Conservation (phyloP, 1,284 basidiomycete genomes). For the Cutaneotrichosporon cutaneum region DNA sequence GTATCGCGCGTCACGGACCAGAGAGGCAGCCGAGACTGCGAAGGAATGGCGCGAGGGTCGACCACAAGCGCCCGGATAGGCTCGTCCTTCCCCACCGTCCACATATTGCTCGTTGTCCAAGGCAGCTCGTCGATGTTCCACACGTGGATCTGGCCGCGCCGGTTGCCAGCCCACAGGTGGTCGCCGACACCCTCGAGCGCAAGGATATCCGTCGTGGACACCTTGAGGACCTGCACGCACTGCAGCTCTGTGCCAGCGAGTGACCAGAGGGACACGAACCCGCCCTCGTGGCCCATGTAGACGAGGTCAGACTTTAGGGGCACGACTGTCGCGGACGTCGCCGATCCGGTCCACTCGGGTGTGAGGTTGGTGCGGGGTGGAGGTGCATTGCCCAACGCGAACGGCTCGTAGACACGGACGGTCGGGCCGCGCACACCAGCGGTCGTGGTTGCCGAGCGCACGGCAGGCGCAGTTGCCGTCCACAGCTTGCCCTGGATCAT, state of each 20-base stretch:
- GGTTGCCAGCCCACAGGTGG: conserved; percentile 77
- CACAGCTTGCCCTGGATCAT: conserved; percentile 73
- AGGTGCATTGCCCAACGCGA: conserved; percentile 51
- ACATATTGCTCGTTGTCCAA: conserved; percentile 84
- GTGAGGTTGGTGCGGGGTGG: conserved; percentile 57
- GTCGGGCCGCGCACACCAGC: conserved; percentile 63
- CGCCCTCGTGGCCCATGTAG: conserved; percentile 92
- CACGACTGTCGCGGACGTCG: conserved; percentile 75
- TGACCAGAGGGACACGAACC: conserved; percentile 76
- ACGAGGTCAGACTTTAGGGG: conserved; percentile 66
- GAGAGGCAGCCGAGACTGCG: conserved; percentile 63
- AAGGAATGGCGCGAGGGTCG: conserved; percentile 68
- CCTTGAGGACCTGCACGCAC: conserved; percentile 59
- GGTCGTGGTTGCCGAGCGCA: conserved; percentile 44
- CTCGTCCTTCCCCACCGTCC: conserved; percentile 78
- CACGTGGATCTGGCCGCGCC: conserved; percentile 78
- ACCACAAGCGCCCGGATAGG: conserved; percentile 70
- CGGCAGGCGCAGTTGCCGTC: conserved; percentile 59
- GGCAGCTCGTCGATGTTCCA: conserved; percentile 69
- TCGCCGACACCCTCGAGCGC: conserved; percentile 76
- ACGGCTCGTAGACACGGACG: conserved; percentile 72
- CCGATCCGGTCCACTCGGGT: conserved; percentile 62
- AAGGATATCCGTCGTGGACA: conserved; percentile 74
- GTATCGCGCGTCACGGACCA: conserved; percentile 77
- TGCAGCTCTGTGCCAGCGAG: conserved; percentile 29